Base-by-base conservation (phyloP, 2,329 filamentous ascomycete genomes). In the Colletotrichum liaoningense region DNA sequence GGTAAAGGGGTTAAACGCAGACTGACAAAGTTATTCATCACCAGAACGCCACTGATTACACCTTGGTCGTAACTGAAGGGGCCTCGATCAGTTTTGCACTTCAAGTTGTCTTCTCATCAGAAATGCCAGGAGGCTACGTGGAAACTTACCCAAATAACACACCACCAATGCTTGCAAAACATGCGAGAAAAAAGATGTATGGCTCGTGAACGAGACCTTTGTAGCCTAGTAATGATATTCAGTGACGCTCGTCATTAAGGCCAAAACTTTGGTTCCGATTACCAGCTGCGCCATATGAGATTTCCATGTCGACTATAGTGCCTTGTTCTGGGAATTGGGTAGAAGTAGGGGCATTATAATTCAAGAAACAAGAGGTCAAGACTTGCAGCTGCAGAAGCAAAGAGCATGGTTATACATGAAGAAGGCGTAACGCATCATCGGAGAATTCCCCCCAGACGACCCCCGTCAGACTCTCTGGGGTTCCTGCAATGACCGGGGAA, bases 61-160 rank as follows among this genome's bases (percentile, higher is more conserved):
- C 86, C 86, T 63, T 88, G 86, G 67, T 88, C 86, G 76, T 88
- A 87, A 1, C 86, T 86, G 52, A 85, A 87, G 1, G 86, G 26
- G n/a, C 11, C 2, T 8, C n/a, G 16, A 4, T 16, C 19, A 7
- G 38, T 42, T 14, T 16, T 19, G 5, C 14, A 42, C 2, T 16
- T 42, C 38, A 42, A 8, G 19, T 35, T 12, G 7, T 9, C 9
- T 12, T 16, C 1, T 19, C 12, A 12, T 19, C 12, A 12, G 7
- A 42, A 5, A 42, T 16, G 6, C 3, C 16, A 14, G 8, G 2
- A 22, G 7, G 1, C 6, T 4, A 22, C 11, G 2, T 11, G 3
- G 4, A 8, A 35, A 8, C 30, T 2, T 63, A 69, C 66, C 58
- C 58, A 49, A 69, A 63, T 5, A 69, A 26, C 7, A 69, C 30